A percentile compares a stretch with the other conserved stretches of the same genome.
These are phyloP conservation scores for Orobanche coerulescens DNA, from an alignment of 257 asterid genomes.

Conservation along the genomic window DNA sequence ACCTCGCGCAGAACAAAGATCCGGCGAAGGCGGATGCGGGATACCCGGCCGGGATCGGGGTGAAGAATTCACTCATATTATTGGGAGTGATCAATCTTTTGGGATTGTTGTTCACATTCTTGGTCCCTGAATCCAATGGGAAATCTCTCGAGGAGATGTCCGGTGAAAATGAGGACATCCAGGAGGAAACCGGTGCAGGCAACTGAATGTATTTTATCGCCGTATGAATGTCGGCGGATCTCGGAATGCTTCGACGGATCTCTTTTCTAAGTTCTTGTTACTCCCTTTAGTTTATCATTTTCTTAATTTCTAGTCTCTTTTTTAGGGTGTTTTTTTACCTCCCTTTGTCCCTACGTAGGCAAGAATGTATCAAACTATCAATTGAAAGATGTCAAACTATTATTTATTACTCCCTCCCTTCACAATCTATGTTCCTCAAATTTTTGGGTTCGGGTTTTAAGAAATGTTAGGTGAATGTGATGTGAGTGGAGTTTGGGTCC, in stretches of 20 bases:
- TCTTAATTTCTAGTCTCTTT: not conserved
- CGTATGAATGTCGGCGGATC: not conserved
- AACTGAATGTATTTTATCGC: not conserved
- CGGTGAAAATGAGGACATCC: slow-evolving; percentile 31
- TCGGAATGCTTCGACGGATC: not conserved
- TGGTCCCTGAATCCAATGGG: slow-evolving; percentile 59
- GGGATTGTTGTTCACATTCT: slow-evolving; percentile 40
- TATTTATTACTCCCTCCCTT: too few relatives aligned
- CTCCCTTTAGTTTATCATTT: not conserved
- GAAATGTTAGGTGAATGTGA: too few relatives aligned
- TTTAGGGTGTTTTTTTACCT: not conserved
- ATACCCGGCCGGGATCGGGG: slow-evolving; percentile 57
- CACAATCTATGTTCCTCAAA: too few relatives aligned
- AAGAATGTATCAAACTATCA: too few relatives aligned
- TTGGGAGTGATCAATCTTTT: slow-evolving; percentile 37
- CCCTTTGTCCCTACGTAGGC: too few relatives aligned
- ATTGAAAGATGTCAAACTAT: too few relatives aligned
- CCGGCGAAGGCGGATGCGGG: slow-evolving; percentile 44
- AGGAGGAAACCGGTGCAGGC: slow-evolving; percentile 1
- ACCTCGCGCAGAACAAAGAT: slow-evolving; percentile 47
- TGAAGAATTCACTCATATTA: slow-evolving; percentile 35
- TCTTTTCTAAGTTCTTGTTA: not conserved
- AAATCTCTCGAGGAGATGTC: slow-evolving; percentile 52
- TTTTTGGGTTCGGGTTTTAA: too few relatives aligned
- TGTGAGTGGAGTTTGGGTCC: too few relatives aligned